Evolutionary conservation across 108 stramenopile genomes (phyloP), one percentile per base, ranked within the genome.

Genomic region (Cyclotella cryptica): DNA sequence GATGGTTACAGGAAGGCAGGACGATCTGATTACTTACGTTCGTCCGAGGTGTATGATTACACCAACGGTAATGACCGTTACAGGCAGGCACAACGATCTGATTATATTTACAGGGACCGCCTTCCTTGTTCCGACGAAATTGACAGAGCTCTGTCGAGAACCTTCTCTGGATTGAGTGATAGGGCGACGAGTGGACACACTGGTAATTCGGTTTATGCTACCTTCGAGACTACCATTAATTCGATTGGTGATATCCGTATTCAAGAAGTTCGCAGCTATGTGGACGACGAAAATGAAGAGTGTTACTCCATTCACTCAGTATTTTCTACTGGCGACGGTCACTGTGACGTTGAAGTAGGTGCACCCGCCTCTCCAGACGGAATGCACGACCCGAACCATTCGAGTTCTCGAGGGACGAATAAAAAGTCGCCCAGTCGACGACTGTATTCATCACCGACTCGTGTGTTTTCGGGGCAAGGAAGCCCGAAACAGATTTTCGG

Each of bases 91-190:
- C 1, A 24, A 12, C 13, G 24, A 62, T 15, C 19, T 40, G 60
- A 62, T 14, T 15, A 62, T 2, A 35, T 62, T 55, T 9, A 22
- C 55, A 55, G 24, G 11, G 24, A 55, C 11, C 24, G 1, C 21
- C 1, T 24, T 55, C n/a, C 47, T n/a, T 1, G 9, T 49, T 3
- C 47, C 47, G 8, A 24, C 6, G 55, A 55, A 24, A 26, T 55
- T 55, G 55, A 21, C 22, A 9, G 22, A n/a, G 8, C 22, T 1
- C 8, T 55, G 55, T 55, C 55, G 22, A 21, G 55, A 24, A 55
- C 55, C 19, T 55, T 55, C 24, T 55, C 55, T 6, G 55, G 55
- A 3, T 55, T 55, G 11, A 55, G 55, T 55, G 55, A 55, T 24
- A 21, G 22, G 11, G 55, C 22, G 22, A 55, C 55, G 22, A 21